Base-by-base conservation (phyloP, 2,329 filamentous ascomycete genomes). In the Lasiodiplodia hormozganensis region DNA sequence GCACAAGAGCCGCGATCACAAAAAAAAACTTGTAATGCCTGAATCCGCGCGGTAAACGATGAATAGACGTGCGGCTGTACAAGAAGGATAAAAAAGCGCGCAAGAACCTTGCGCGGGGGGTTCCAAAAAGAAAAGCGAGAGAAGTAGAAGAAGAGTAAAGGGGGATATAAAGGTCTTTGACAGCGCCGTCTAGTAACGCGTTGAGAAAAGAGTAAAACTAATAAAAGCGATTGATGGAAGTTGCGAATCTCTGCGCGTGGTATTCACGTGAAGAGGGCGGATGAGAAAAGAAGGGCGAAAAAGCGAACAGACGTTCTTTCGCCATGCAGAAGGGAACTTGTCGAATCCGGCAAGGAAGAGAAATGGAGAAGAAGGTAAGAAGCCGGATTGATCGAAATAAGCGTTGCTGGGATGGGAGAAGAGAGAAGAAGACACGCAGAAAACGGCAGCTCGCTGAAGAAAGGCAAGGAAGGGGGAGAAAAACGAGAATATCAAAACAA, bases 61-160 rank as follows among this genome's bases (percentile, higher is more conserved):
- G 14, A 43, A 43, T 43, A 47, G 43, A 47, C 43, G 18, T 40
- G 57, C 57, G 23, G 18, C 57, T 60, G 23, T 65, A 38, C 62
- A 65, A 23, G 21, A 28, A 31, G 14, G 38, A 11, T 34, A 53
- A 11, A 65, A 31, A 40, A 10, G 21, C 3, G 38, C n/a, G 18
- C 31, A 34, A 34, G 31, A 0, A 2, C 2, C 7, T 34, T 34
- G 31, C 31, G 31, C 31, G 31, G 31, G 31, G 8, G 28, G 25
- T 3, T 31, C 0, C 8, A 34, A 34, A 34, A 10, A 12, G 7
- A 23, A 8, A 14, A 64, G 58, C 23, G 47, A 49, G 58, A 51
- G 47, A 64, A 10, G 6, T 49, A 34, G 23, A 31, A 62, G 28
- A 52, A 21, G n/a, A 38, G 16, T 10, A 31, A 18, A 31, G 25